Conservation (phyloP, 179 eudicot species). For the Camellia oleifera region DNA sequence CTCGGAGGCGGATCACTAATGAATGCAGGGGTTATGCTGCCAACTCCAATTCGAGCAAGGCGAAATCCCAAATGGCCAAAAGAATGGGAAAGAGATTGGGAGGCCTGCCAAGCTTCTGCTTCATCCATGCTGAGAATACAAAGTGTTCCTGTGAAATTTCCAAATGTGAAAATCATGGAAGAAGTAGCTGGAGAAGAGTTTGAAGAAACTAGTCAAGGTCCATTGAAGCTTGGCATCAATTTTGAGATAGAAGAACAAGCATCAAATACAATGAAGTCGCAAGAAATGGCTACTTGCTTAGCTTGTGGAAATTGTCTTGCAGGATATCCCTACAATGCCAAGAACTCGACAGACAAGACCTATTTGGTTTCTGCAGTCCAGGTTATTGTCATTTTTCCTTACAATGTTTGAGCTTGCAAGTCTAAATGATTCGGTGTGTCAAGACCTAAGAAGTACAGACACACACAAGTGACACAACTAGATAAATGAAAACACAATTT, state of each 20-base stretch:
- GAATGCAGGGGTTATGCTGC: conserved; percentile 34
- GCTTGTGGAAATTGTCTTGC: conserved; percentile 39
- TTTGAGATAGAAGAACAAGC: conserved; percentile 24
- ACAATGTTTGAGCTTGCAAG: background rate
- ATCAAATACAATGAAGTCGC: background rate
- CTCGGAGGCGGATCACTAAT: conserved; percentile 36
- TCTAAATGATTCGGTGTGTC: no score
- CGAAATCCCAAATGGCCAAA: conserved; percentile 35
- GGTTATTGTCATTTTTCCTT: conserved; percentile 12
- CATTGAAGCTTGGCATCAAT: conserved; percentile 27
- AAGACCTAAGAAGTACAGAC: no score
- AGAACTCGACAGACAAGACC: conserved; percentile 32
- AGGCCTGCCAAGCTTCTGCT: conserved; percentile 24
- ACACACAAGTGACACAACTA: no score
- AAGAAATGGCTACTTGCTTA: conserved; percentile 19
- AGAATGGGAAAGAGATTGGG: conserved; percentile 40
- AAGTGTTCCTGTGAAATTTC: conserved; percentile 24
- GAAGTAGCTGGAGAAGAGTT: conserved; percentile 21
- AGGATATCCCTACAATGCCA: conserved; percentile 38
- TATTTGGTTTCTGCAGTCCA: conserved; percentile 30
- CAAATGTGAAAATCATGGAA: conserved; percentile 27
- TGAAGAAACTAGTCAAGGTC: background rate
- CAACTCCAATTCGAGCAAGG: conserved; percentile 25
- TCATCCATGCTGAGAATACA: conserved; percentile 30
- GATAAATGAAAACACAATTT: no score